Conservation (phyloP, 75 land plant species). For the Isoetes taiwanensis region DNA sequence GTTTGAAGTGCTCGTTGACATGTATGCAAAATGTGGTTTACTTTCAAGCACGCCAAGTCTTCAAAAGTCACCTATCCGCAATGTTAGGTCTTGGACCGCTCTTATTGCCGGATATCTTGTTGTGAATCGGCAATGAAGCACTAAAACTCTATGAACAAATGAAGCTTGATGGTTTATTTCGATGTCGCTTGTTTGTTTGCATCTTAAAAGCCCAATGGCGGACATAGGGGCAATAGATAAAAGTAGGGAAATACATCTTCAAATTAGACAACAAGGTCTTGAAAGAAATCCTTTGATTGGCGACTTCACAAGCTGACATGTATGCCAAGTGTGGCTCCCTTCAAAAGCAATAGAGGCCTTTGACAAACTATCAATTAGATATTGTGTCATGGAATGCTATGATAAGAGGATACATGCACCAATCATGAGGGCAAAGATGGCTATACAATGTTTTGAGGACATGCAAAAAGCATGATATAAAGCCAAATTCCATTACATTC, state of each 20-base stretch:
- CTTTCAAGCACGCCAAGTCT: background rate
- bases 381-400: constrained; percentile 26
- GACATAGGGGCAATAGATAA: background rate
- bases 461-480: constrained; percentile 15
- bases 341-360: constrained; percentile 26
- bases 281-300: constrained; percentile 18
- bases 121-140: background rate
- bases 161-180: background rate
- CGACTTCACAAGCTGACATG: constrained; percentile 34
- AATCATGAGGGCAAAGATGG: constrained; percentile 7
- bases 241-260: constrained; percentile 26
- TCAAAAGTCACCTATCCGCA: background rate
- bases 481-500: constrained; percentile 24
- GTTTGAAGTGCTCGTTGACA: too few relatives aligned
- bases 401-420: constrained; percentile 19
- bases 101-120: background rate
- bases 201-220: constrained; percentile 4
- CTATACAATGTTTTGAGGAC: constrained; percentile 14
- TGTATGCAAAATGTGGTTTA: background rate
- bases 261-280: constrained; percentile 17
- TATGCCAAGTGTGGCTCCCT: constrained; percentile 23
- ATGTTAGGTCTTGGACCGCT: background rate
- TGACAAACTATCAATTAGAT: constrained; percentile 12
- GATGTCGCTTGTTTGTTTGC: constrained; percentile 2
- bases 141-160: background rate